Base-by-base conservation (phyloP, 1,139 yeast species). In the Candida tropicalis region DNA sequence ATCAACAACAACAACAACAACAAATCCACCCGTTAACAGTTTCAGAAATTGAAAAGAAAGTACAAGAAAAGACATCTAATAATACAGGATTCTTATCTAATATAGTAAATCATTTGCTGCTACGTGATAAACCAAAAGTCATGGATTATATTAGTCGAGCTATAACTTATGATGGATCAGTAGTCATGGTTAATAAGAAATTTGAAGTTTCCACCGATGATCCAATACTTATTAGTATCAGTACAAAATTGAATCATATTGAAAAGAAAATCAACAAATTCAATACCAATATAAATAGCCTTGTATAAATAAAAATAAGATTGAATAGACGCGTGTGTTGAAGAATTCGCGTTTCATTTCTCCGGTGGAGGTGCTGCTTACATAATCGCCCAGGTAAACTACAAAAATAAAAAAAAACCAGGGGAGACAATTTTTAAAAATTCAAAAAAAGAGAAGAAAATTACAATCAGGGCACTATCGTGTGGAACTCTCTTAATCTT, bases 61-160 rank as follows among this genome's bases (percentile, higher is more conserved):
- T 44, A 24, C 43, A 37, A 32, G 47, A 39, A 8, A 32, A 33
- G 16, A 33, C 18, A 9, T 5, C 15, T n/a, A 16, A 7, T 11
- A 22, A 22, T 23, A 18, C 22, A 27, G 24, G 24, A 5, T 48
- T 62, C 44, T 51, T 69, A 31, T 50, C 58, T 38, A 60, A 56
- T 35, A 59, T 70, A 39, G 44, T 68, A 37, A 57, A 57, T 35
- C 67, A 60, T 40, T 55, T 68, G 24, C 65, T 62, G 56, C 49
- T 68, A 38, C 61, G 59, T 38, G 70, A 65, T 8, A 67, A 59
- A 42, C 57, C 62, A 40, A 70, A 63, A 25, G 70, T 77, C 0
- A 58, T 63, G 20, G 78, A 73, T 47, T 73, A 73, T 53, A 63
- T 73, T 38, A 71, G 77, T 12, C 68, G 72, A 47, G 71, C 78